These are phyloP conservation scores for Wallemia ichthyophaga DNA, from an alignment of 1,284 basidiomycete genomes.

Conservation along the genomic window DNA sequence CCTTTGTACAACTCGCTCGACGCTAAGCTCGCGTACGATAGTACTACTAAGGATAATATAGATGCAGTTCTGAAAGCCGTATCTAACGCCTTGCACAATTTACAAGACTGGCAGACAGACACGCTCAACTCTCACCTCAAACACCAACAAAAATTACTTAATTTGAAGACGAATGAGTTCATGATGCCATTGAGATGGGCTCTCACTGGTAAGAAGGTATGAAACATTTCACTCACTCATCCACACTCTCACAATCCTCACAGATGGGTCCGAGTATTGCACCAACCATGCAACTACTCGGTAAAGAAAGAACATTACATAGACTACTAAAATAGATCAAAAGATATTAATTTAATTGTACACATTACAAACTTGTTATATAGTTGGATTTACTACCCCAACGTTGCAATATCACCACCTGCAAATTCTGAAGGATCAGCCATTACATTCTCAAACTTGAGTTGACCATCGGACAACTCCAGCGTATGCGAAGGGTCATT, in stretches of 20 bases:
- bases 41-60: not conserved
- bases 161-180: conserved; percentile 24
- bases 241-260: not conserved
- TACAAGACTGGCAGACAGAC: conserved; percentile 15
- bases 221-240: conserved; percentile 1
- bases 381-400: not conserved
- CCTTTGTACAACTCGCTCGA: conserved; percentile 4
- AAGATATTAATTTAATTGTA: not conserved
- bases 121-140: conserved; percentile 20
- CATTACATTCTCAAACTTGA: not conserved
- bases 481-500: not conserved
- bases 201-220: conserved; percentile 45
- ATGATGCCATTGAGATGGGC: conserved; percentile 44
- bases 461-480: not conserved
- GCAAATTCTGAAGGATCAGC: not conserved
- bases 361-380: not conserved
- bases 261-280: conserved; percentile 24
- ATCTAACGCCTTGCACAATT: conserved; percentile 5
- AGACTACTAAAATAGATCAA: not conserved
- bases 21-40: not conserved
- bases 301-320: conserved; percentile 10
- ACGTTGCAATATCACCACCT: not conserved
- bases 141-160: conserved; percentile 11
- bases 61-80: conserved; percentile 1
- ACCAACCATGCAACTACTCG: conserved; percentile 20